These are phyloP conservation scores for Nannochloropsis granulata DNA, from an alignment of 108 stramenopile species.

Conservation along the genomic window DNA sequence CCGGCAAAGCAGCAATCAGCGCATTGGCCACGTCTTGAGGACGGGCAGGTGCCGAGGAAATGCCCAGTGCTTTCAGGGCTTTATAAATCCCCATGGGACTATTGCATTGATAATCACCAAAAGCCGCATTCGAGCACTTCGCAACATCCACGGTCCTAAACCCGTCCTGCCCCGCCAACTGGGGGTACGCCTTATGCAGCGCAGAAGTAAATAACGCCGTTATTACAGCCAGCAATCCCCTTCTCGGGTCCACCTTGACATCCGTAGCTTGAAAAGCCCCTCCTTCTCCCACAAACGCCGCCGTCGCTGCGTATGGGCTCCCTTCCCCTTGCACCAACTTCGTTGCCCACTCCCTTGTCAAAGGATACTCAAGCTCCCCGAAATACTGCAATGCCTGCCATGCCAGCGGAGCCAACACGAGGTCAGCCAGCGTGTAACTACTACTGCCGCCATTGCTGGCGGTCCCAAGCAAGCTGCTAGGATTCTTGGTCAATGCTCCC, in stretches of 20 bases:
- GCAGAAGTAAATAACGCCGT: background rate
- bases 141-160: background rate
- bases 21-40: conserved; percentile 60
- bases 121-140: conserved; percentile 14
- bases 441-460: background rate
- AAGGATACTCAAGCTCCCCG: background rate
- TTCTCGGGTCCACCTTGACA: background rate
- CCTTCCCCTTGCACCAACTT: background rate
- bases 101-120: conserved; percentile 89
- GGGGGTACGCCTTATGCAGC: background rate
- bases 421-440: background rate
- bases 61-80: conserved; percentile 48
- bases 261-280: background rate
- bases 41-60: conserved; percentile 2
- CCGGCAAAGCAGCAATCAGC: conserved; percentile 49
- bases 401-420: background rate
- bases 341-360: background rate
- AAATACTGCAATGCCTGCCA: background rate
- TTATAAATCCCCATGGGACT: conserved; percentile 82
- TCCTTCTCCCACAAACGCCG: background rate
- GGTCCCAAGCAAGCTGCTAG: background rate
- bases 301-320: background rate
- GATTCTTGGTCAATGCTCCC: background rate
- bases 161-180: background rate
- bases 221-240: background rate